Evolutionary conservation across 2,329 filamentous ascomycete species (phyloP), one percentile per base, ranked within the genome.

Genomic region (Ceratocystis smalleyi): DNA sequence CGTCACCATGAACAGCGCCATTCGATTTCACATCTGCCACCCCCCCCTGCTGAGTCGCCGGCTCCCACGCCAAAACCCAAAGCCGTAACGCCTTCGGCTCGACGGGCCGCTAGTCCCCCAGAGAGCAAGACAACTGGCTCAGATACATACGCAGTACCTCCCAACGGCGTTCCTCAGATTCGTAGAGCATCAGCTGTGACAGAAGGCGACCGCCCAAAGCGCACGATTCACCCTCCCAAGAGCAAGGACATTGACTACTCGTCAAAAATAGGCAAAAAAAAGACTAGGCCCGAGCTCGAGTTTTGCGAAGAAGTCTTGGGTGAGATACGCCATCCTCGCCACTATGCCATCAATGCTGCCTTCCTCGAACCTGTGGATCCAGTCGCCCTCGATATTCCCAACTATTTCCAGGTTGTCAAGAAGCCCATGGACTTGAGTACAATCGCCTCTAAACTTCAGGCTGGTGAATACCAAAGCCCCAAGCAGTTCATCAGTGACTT

Each of bases 371-470:
- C 94, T 0, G 94, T 99, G 22, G 94, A 99, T 72, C 91, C 94
- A 0, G 91, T 97, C 43, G 92, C 91, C 0, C 78, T 97, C 63
- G 91, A 92, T 72, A 96, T 97, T 66, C 94, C 94, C 0, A 86
- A 87, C 27, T 99, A 99, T 73, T 89, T 94, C 73, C 90, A 87
- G 70, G 79, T 97, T 67, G 91, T 99, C 76, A 97, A 96, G 78
- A 90, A 91, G 72, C 94, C 94, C 0, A 99, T 97, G 92, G 92
- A 99, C 73, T 79, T 96, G 61, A 79, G 81, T 17, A 96, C 89
- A n/a, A 87, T 96, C 71, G 79, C 82, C 43, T 79, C 80, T 51
- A 95, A 95, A 74, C 79, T 96, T 49, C 83, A 86, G 69, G 79
- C 79, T 12, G 90, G 91, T 30, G 83, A 90, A 64, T 97, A 97